A percentile compares a stretch with the other conserved stretches of the same genome.
Conservation (phyloP, 2,329 filamentous ascomycete species). For the Magnaporthiopsis poae region DNA sequence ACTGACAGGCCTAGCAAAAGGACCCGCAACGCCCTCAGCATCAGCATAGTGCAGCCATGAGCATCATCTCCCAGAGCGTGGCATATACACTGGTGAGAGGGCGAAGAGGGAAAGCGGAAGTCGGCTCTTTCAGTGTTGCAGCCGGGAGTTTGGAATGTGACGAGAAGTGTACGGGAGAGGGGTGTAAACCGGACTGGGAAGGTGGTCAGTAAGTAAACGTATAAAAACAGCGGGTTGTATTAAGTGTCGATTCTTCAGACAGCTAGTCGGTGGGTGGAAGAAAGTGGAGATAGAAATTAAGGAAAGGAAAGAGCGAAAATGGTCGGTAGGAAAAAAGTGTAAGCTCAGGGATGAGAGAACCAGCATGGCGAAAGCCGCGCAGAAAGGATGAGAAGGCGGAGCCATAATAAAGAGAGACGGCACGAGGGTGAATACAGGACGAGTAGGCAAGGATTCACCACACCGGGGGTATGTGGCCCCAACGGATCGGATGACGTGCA, state of each 20-base stretch:
- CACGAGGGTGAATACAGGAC: background rate
- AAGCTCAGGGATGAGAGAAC: background rate
- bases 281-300: background rate
- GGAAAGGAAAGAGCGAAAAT: background rate
- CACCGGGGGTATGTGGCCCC: background rate
- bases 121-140: background rate
- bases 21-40: slow-evolving; percentile 14
- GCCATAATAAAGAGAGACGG: background rate
- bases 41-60: slow-evolving; percentile 17
- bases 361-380: background rate
- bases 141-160: background rate
- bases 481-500: background rate
- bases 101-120: background rate
- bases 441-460: background rate
- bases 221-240: background rate
- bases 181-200: slow-evolving; percentile 10
- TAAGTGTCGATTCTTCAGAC: background rate
- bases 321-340: background rate
- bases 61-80: slow-evolving; percentile 13
- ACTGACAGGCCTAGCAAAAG: slow-evolving; percentile 15
- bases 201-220: background rate
- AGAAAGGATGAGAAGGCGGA: background rate
- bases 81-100: background rate
- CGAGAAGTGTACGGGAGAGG: slow-evolving; percentile 12
- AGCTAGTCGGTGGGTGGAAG: background rate